These are phyloP conservation scores for Pichia terricola DNA, from an alignment of 1,139 yeast species.

Conservation along the genomic window DNA sequence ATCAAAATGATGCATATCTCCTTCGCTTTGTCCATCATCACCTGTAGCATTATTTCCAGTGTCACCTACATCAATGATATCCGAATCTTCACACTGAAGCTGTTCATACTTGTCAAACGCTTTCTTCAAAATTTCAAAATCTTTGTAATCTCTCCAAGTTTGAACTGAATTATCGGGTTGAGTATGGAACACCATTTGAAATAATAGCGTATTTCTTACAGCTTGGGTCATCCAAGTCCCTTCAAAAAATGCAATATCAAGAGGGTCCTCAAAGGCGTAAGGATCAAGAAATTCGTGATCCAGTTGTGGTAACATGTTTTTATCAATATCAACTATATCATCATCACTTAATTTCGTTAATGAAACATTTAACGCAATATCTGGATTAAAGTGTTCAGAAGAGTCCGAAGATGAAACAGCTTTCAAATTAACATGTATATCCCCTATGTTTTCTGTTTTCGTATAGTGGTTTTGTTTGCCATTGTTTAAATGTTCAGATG, in stretches of 20 bases:
- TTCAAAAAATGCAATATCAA: slow-evolving; percentile 67
- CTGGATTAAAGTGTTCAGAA: slow-evolving; percentile 4
- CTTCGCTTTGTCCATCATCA: slow-evolving; percentile 1
- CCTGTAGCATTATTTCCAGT: neutral
- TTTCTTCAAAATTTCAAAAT: slow-evolving; percentile 44
- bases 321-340: slow-evolving; percentile 19
- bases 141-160: slow-evolving; percentile 85
- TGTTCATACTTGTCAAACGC: slow-evolving; percentile 50
- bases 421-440: neutral
- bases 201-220: slow-evolving; percentile 70
- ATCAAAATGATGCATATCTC: neutral
- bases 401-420: neutral
- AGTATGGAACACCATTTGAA: slow-evolving; percentile 77
- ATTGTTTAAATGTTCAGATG: neutral
- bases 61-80: neutral
- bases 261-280: slow-evolving; percentile 78
- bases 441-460: neutral
- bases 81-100: slow-evolving; percentile 10
- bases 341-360: slow-evolving; percentile 16
- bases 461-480: neutral
- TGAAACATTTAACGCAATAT: slow-evolving; percentile 7
- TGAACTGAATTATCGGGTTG: slow-evolving; percentile 89
- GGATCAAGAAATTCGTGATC: slow-evolving; percentile 61
- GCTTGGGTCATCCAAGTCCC: slow-evolving; percentile 88
- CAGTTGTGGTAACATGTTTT: slow-evolving; percentile 19